Base-by-base conservation (phyloP, 257 asterid species). In the Datura wrightii region DNA sequence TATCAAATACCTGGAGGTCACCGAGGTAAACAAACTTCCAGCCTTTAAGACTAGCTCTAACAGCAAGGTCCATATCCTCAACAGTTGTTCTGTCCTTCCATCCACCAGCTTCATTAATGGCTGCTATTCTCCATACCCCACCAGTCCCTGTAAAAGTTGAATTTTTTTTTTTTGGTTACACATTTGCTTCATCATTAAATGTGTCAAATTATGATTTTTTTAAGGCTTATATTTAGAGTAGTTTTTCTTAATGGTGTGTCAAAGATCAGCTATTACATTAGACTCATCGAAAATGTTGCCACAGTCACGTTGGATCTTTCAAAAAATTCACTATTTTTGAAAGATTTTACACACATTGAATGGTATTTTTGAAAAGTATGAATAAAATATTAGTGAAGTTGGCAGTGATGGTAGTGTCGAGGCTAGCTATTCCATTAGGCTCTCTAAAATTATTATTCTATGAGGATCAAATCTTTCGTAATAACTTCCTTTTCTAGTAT, bases 51-150 rank as follows among this genome's bases (percentile, higher is more conserved):
- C 99, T 97, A 3, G 99, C 94, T 46, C 99, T 91, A 69, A 96
- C 97, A 1, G 99, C 99, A 63, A 96, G 94, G 90, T 96, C 99
- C 99, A 96, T 96, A 87, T 96, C 99, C 82, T 96, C 99, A 8
- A 96, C 99, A 1, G 99, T 96, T 16, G 98, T 94, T 67, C 99
- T 84, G 85, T 92, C 99, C 76, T 96, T 96, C 99, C 99, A 96
- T 1, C 99, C 99, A 10, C 99, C 99, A 1, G 99, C 99, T 89
- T 92, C 99, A 82, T 92, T 88, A 55, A 96, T 96, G 3, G 98
- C 98, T 5, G 91, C 93, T 80, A 96, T 92, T 88, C 99, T 93
- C 99, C 99, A 96, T 89, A 96, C 89, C 6, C 99, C 98, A 76
- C 78, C 83, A 44, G 83, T 78, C 2, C 83, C 83, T 78, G 13